These are phyloP conservation scores for Gymnopilus dilepis DNA, from an alignment of 768 basidiomycete genomes.

Conservation along the genomic window DNA sequence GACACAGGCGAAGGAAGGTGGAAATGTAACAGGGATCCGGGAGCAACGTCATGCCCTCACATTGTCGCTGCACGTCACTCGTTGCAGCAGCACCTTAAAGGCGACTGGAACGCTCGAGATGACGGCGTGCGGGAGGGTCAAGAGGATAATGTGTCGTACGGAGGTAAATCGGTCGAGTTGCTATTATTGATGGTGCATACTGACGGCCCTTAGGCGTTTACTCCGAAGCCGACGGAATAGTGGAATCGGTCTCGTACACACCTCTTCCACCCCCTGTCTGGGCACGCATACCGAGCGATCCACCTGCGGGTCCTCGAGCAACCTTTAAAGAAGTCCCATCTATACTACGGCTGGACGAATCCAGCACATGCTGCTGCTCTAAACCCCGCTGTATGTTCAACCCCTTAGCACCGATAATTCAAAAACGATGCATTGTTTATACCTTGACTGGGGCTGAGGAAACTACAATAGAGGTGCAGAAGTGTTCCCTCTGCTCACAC, in stretches of 20 bases:
- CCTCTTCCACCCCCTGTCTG: slow-evolving; percentile 18
- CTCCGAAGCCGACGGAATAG: neutral
- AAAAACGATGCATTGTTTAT: slow-evolving; percentile 19
- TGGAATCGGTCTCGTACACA: slow-evolving; percentile 15
- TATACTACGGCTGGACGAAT: slow-evolving; percentile 8
- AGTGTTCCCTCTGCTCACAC: slow-evolving; percentile 17
- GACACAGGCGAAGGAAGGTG: slow-evolving; percentile 16
- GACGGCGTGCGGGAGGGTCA: neutral
- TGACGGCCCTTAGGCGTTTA: too few relatives aligned
- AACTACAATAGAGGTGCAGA: slow-evolving; percentile 21
- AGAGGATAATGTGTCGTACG: neutral
- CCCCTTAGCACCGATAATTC: neutral
- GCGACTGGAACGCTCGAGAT: slow-evolving; percentile 10
- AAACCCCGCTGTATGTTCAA: slow-evolving; percentile 1
- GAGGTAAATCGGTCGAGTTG: neutral
- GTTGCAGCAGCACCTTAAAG: slow-evolving; percentile 5
- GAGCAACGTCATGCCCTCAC: slow-evolving; percentile 13
- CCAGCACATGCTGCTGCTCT: slow-evolving; percentile 18
- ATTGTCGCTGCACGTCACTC: slow-evolving; percentile 10
- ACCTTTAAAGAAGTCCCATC: slow-evolving; percentile 1
- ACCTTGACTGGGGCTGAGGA: slow-evolving; percentile 2
- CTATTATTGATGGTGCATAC: too few relatives aligned
- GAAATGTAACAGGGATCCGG: slow-evolving; percentile 19
- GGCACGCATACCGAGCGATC: slow-evolving; percentile 19
- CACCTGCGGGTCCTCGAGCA: neutral